Conservation (phyloP, 495 filamentous ascomycete species). For the Filosporella fistucella region DNA sequence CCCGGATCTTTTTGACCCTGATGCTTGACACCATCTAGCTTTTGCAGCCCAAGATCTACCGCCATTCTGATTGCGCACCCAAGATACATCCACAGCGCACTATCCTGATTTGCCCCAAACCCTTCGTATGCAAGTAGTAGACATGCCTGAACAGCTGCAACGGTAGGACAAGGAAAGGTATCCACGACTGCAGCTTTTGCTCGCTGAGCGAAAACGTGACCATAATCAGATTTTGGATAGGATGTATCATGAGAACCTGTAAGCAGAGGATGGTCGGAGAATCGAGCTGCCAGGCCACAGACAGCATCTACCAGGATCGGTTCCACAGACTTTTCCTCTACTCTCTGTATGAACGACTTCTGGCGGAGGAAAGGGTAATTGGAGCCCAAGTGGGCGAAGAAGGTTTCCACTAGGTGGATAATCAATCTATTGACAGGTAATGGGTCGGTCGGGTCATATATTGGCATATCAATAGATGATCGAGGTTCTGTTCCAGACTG, state of each 20-base stretch:
- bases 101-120: constrained; percentile 81
- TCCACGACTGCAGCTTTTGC: constrained; percentile 72
- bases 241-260: constrained; percentile 31
- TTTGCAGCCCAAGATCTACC: constrained; percentile 77
- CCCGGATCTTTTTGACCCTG: constrained; percentile 52
- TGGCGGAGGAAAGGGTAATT: constrained; percentile 77
- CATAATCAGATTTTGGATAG: constrained; percentile 42
- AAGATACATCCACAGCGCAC: constrained; percentile 86
- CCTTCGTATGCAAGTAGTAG: constrained; percentile 80
- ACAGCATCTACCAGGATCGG: constrained; percentile 84
- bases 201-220: constrained; percentile 71
- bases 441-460: constrained; percentile 69
- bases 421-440: constrained; percentile 67
- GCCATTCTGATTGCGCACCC: constrained; percentile 84
- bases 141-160: constrained; percentile 75
- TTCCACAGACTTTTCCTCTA: constrained; percentile 75
- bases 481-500: constrained; percentile 14
- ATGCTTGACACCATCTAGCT: constrained; percentile 67
- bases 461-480: constrained; percentile 51
- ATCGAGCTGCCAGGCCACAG: constrained; percentile 76
- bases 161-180: constrained; percentile 70
- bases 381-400: constrained; percentile 74
- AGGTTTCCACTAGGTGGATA: constrained; percentile 67
- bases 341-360: constrained; percentile 60
- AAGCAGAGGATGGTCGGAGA: constrained; percentile 62